Base-by-base conservation (phyloP, 2,329 filamentous ascomycete species). In the Talaromyces pinophilus region DNA sequence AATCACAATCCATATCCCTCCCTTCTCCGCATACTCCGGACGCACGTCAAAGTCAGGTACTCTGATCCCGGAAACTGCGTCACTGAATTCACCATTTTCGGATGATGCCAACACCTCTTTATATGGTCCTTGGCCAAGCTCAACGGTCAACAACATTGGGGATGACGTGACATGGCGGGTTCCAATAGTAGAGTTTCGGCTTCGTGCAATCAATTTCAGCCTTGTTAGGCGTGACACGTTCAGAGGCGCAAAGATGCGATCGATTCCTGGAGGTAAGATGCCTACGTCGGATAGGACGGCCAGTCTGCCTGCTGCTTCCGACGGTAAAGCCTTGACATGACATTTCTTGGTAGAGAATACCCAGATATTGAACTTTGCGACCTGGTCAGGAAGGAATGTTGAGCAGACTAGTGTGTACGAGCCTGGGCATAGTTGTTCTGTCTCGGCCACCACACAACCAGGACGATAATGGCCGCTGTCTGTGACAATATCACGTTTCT, bases 401-500 rank as follows among this genome's bases (percentile, higher is more conserved):
- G 92, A 97, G 75, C 91, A 94, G 6, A 97, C 90, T 65, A 97
- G 84, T 0, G 92, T 97, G 77, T 98, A 99, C 0, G 84, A 84
- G 0, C 94, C 94, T 0, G 87, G 81, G 46, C 88, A 87, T 19
- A 97, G 80, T 22, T 81, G 73, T 72, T 77, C 70, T 6, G 86
- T 80, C 68, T 91, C 86, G 2, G 90, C 88, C 38, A 93, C 82
- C 3, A 91, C 91, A 74, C 90, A 92, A 33, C 91, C 90, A 33
- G 90, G 88, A 59, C 91, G 88, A 78, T 99, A 97, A 71, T 97
- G 92, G n/a, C 92, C 92, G 40, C 92, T 96, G 65, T 92, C 90
- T 25, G 87, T 86, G 28, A 96, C 85, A 46, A 98, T 87, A 74
- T 97, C 93, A 70, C 91, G 88, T 62, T 70, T 87, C 83, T 59